Base-by-base conservation (phyloP, 2,329 filamentous ascomycete species). In the Annulohypoxylon truncatum region DNA sequence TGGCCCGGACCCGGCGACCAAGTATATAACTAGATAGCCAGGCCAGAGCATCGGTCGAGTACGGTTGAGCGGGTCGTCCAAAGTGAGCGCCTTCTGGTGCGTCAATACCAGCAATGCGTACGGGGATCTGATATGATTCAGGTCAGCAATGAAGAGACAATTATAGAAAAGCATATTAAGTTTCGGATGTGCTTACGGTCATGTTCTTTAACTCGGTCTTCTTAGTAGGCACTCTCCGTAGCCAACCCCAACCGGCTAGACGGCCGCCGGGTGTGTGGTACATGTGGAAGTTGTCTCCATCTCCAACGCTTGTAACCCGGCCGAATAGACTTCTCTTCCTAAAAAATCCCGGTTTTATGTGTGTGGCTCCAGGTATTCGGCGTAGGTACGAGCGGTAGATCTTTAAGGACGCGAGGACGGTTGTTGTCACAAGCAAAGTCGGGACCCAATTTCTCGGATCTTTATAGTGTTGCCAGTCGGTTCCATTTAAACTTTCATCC, bases 191-290 rank as follows among this genome's bases (percentile, higher is more conserved):
- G 79, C 85, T 48, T 84, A 96, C 93, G 64, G 94, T 97, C 71
- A 91, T 89, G 64, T 90, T 89, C 76, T 87, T 92, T 67, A 97
- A 80, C 28, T 89, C 86, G 62, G 90, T 87, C 76, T 86, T 90
- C 61, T 85, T 87, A 10, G 81, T 84, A 0, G 94, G 94, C 5
- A 97, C 85, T 63, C 81, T 89, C 74, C 93, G 90, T 69, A 96
- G 75, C 93, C 93, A 97, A n/a, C 92, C 94, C 96, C 96, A 99
- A 56, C 96, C 96, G 9, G 91, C 86, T 54, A 94, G 79, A 70
- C 89, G 86, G 9, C 96, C 96, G n/a, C 95, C 95, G 0, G 96
- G 96, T 0, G 94, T 98, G 78, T 99, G 96, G 77, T 91, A 99
- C 50, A 99, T 79, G 72, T 96, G 91, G 78, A 99, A 97, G 77